phyloP scores from a whole-genome alignment of 345 rosid genomes.

The Jatropha curcas region DNA sequence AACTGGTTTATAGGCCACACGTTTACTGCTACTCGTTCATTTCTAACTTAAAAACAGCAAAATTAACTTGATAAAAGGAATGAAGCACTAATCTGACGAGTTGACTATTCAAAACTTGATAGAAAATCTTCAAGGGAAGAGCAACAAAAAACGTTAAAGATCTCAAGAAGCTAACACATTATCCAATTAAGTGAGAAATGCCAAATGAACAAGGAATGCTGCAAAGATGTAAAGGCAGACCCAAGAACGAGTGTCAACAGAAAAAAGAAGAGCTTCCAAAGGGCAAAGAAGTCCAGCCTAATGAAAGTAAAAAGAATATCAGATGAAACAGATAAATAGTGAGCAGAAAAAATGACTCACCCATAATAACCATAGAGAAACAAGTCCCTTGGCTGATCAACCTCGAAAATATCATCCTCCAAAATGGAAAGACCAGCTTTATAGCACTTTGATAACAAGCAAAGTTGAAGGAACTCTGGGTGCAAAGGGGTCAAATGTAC shows the following conservation, averaged over 20 bases:
- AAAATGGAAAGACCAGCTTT: constrained; percentile 75
- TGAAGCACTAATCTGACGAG: neutral
- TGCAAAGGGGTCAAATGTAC: constrained; percentile 87
- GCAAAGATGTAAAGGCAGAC: neutral
- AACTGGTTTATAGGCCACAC: neutral
- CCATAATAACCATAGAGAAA: constrained; percentile 93
- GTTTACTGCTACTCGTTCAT: neutral
- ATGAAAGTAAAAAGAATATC: neutral
- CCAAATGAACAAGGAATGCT: neutral
- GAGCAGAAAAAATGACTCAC: constrained; percentile 42
- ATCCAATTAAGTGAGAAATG: neutral
- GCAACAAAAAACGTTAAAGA: neutral
- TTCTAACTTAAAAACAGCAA: neutral
- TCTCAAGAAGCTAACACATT: neutral
- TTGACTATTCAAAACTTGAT: too few relatives aligned
- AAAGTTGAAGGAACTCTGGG: constrained; percentile 85
- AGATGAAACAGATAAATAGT: neutral
- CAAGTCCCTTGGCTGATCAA: constrained; percentile 86
- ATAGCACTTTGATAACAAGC: constrained; percentile 72
- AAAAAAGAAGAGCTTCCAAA: neutral
- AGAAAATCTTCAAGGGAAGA: neutral
- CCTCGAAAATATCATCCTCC: constrained; percentile 82
- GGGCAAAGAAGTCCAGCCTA: constrained; percentile 4
- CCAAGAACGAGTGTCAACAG: neutral
- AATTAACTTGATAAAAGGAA: neutral